Evolutionary conservation across 31 red algal genomes (phyloP), one percentile per base, ranked within the genome.

Genomic region (Porphyra umbilicalis): DNA sequence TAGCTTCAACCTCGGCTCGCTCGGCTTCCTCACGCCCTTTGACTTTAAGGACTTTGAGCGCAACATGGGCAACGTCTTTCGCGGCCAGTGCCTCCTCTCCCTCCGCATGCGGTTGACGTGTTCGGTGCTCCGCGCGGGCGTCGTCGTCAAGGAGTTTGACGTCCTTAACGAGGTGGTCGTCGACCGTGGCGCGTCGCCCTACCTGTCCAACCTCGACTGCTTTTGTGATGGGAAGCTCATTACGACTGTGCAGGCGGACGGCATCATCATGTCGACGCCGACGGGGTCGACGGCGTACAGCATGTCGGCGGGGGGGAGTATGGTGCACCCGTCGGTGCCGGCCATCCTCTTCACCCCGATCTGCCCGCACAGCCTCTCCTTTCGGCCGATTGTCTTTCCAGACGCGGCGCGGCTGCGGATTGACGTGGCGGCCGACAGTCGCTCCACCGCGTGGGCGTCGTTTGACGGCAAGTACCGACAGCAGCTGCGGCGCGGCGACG

Each of bases 271-370:
- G 88, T 91, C 97, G 11, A 96, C 97, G 20, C 97, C 97, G 32
- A 99, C 94, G 29, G 97, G 97, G 30, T 99, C 97, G 18, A 99
- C 97, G 14, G 97, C 97, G 20, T 99, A 99, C 80, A 85, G 77
- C 35, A 92, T 99, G 90, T 88, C 92, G 33, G 91, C 96, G 9
- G 96, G 96, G 20, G 96, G 96, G 44, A 87, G 88, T 35, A 98
- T 98, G 96, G 90, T 98, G 34, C 96, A 98, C 77, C 96, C 96
- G 33, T 88, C 80, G 29, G 93, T 98, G 20, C 93, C 92, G 77
- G 96, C 96, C 13, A 97, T 99, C 83, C 76, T 96, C 76, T 92
- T 99, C 76, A 99, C 97, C n/a, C 97, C 97, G 35, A 94, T 99
- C 74, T 99, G 97, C 81, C 97, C 97, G 15, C 97, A 99, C 79